Evolutionary conservation across 2,329 filamentous ascomycete species (phyloP).

Genomic region (Seiridium cupressi): DNA sequence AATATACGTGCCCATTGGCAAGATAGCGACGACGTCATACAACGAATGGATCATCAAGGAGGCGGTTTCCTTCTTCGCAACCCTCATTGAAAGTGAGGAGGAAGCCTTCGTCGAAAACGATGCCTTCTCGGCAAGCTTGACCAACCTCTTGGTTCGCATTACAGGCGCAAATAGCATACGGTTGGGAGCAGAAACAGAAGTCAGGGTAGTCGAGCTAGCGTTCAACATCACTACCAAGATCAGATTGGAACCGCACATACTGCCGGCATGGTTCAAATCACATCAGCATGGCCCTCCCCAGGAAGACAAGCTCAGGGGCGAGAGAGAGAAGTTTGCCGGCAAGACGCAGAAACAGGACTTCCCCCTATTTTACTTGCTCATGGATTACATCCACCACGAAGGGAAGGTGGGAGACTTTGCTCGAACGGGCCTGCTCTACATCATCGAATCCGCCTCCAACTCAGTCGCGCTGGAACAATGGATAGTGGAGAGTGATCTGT

Average conservation of each 20-base stretch:
- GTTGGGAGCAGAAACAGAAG: conserved; percentile 79
- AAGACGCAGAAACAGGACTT: conserved; percentile 90
- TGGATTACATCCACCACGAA: conserved; percentile 96
- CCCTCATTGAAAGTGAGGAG: conserved; percentile 92
- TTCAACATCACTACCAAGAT: conserved; percentile 98
- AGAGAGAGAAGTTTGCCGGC: conserved; percentile 73
- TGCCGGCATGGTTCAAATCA: conserved; percentile 88
- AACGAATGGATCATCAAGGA: conserved; percentile 85
- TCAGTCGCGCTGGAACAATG: conserved; percentile 85
- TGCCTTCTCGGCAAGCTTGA: conserved; percentile 81
- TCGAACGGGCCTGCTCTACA: conserved; percentile 87
- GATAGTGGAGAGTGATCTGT: conserved; percentile 95
- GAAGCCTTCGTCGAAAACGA: conserved; percentile 89
- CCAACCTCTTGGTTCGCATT: conserved; percentile 80
- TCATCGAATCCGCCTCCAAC: conserved; percentile 88
- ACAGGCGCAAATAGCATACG: conserved; percentile 70
- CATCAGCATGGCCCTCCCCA: conserved; percentile 31
- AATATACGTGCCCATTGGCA: conserved; percentile 84
- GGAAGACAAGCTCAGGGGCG: conserved; percentile 40
- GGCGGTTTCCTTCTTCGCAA: conserved; percentile 82
- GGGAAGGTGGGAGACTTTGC: conserved; percentile 95
- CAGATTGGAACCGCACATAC: conserved; percentile 78
- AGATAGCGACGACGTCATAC: conserved; percentile 81
- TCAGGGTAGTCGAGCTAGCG: conserved; percentile 84
- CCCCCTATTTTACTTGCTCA: conserved; percentile 89